Base-by-base conservation (phyloP, 768 basidiomycete species). In the Boletellus emodensis region DNA sequence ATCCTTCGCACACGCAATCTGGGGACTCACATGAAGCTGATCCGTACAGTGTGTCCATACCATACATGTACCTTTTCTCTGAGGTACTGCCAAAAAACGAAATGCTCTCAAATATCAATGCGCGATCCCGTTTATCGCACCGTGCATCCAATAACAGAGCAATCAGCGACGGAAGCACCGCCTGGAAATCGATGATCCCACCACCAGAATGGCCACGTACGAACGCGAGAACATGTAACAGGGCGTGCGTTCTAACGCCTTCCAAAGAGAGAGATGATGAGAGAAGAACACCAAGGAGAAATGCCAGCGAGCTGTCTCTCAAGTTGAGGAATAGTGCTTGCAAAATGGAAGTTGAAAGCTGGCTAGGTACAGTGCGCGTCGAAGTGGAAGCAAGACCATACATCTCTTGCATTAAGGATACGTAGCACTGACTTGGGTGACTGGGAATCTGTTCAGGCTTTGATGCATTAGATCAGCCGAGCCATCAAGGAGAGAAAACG, bases 141-240 rank as follows among this genome's bases (percentile, higher is more conserved):
- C 62, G 60, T 13, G 39, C 18, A 47, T 70, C 60, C 57, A 61
- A 42, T 12, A 92, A 59, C 10, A 82, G 76, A 18, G 85, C 77
- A 1, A 93, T 70, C 10, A 92, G 63, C 3, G 83, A 74, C 1
- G 90, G 88, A 11, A 93, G 61, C 6, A 94, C 76, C 0, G 82
- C 84, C 65, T 94, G 87, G 67, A 94, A 90, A 65, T 95, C 93
- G 4, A 85, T 66, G 13, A 75, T 72, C 34, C 75, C 73, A 37
- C 75, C 69, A 40, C 77, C 71, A 2, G 72, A 61, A 65, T 91
- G 84, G 0, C 94, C 90, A 41, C 83, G 76, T 12, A 98, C 66
- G 67, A 94, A 94, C 0, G 92, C 90, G 3, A 78, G 73, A 17
- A 84, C 83, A 62, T 97, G 93, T 5, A 77, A 71, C 9, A 97